Evolutionary conservation across 2,329 filamentous ascomycete genomes (phyloP).

Genomic region (Colletotrichum liaoningense): DNA sequence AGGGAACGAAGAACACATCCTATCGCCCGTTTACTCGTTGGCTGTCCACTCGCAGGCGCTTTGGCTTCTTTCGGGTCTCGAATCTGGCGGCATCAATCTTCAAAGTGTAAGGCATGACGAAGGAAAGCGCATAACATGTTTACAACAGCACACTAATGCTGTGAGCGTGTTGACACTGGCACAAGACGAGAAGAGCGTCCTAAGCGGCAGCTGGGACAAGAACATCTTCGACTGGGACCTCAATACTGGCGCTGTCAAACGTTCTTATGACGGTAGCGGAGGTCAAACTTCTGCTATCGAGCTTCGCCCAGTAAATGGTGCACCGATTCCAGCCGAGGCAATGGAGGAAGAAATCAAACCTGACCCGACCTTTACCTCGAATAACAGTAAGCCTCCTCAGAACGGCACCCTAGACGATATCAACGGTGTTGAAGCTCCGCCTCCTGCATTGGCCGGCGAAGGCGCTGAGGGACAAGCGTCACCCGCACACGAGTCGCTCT

Average conservation of each 20-base stretch:
- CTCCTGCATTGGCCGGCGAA: slow-evolving; percentile 46
- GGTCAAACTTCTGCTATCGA: slow-evolving; percentile 92
- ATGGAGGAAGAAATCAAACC: slow-evolving; percentile 67
- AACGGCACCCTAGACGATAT: slow-evolving; percentile 58
- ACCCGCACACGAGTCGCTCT: slow-evolving; percentile 82
- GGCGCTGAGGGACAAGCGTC: slow-evolving; percentile 72
- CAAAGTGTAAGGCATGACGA: slow-evolving; percentile 95
- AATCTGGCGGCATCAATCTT: slow-evolving; percentile 92
- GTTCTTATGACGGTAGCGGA: slow-evolving; percentile 81
- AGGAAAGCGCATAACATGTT: slow-evolving; percentile 85
- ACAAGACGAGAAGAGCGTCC: slow-evolving; percentile 84
- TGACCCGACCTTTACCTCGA: slow-evolving; percentile 78
- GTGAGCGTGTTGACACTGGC: slow-evolving; percentile 88
- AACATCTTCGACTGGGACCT: slow-evolving; percentile 94
- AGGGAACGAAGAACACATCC: slow-evolving; percentile 67
- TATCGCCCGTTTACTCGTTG: slow-evolving; percentile 95
- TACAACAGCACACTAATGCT: slow-evolving; percentile 88
- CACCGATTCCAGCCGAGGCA: slow-evolving; percentile 81
- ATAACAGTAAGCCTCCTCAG: slow-evolving; percentile 71
- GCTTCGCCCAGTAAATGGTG: slow-evolving; percentile 79
- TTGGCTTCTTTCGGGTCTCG: slow-evolving; percentile 91
- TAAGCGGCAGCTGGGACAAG: slow-evolving; percentile 98
- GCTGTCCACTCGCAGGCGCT: slow-evolving; percentile 90
- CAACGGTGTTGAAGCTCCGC: slow-evolving; percentile 6
- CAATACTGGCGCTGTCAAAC: slow-evolving; percentile 82